A percentile compares a stretch with the other conserved stretches of the same genome.
Evolutionary conservation across 2,329 filamentous ascomycete genomes (phyloP).

Genomic region (Acrocalymma vagum): DNA sequence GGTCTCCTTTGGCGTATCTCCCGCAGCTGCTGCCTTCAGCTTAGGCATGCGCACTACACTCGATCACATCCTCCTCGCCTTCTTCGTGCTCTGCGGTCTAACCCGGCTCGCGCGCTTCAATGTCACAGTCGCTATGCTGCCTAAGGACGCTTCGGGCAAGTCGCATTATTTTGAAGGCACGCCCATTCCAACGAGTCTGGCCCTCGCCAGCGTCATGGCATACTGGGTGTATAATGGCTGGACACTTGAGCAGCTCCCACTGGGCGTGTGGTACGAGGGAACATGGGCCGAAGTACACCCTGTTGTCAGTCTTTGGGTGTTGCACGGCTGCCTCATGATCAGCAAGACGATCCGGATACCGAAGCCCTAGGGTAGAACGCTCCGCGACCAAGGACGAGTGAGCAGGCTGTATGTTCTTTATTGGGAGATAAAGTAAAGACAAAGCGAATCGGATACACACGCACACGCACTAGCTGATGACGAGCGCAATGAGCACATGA

Average conservation of each 20-base stretch:
- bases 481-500: too few species aligned
- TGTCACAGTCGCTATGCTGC: conserved; percentile 87
- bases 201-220: conserved; percentile 83
- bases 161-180: conserved; percentile 96
- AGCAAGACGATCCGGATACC: conserved; percentile 95
- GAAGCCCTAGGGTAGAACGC: conserved; percentile 71
- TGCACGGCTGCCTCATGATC: conserved; percentile 94
- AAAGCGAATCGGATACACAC: too few species aligned
- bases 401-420: too few species aligned
- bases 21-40: conserved; percentile 86
- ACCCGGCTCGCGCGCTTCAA: conserved; percentile 97
- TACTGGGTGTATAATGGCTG: conserved; percentile 86
- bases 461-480: neutral
- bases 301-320: conserved; percentile 77
- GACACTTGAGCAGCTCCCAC: conserved; percentile 80
- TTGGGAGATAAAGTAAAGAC: too few species aligned
- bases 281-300: conserved; percentile 85
- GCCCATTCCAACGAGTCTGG: conserved; percentile 89
- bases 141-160: conserved; percentile 92
- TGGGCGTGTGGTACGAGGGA: conserved; percentile 74
- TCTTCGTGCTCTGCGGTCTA: conserved; percentile 94
- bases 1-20: conserved; percentile 95
- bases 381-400: neutral
- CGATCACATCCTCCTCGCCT: conserved; percentile 82
- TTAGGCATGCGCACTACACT: conserved; percentile 84